phyloP scores from a whole-genome alignment of 805 yeast genomes.

The Kodamaea leandrae region DNA sequence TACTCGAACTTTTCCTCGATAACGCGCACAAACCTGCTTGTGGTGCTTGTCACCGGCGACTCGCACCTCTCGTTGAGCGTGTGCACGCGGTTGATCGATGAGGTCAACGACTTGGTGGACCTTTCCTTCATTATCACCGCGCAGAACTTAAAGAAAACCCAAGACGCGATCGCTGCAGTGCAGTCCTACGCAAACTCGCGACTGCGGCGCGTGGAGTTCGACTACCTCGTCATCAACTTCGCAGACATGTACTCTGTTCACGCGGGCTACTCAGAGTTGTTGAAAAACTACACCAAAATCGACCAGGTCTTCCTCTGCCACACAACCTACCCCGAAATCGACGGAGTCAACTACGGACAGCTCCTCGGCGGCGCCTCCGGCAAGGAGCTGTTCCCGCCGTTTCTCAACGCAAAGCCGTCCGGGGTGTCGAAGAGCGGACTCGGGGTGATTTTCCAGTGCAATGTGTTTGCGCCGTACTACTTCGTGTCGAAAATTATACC shows the following conservation, averaged over 20 bases:
- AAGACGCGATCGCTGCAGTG: constrained; percentile 56
- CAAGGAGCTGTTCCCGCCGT: constrained; percentile 63
- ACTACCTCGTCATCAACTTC: constrained; percentile 83
- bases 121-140: constrained; percentile 85
- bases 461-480: constrained; percentile 92
- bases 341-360: constrained; percentile 20
- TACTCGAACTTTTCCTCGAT: constrained; percentile 6
- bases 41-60: constrained; percentile 11
- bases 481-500: constrained; percentile 63
- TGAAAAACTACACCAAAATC: constrained; percentile 57
- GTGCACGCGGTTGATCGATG: constrained; percentile 9
- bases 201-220: constrained; percentile 68
- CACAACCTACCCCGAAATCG: constrained; percentile 2
- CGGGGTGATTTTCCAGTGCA: constrained; percentile 89
- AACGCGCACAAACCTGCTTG: constrained; percentile 9
- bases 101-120: constrained; percentile 6
- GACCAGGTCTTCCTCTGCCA: constrained; percentile 75
- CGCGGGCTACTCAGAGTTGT: constrained; percentile 66
- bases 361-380: not conserved
- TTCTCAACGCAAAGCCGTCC: constrained; percentile 45
- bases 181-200: constrained; percentile 44
- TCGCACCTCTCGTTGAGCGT: constrained; percentile 8
- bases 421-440: constrained; percentile 70
- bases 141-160: constrained; percentile 79
- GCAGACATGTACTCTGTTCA: constrained; percentile 81